Evolutionary conservation across 148 eudicot species (phyloP).

Genomic region (Fagopyrum esculentum): DNA sequence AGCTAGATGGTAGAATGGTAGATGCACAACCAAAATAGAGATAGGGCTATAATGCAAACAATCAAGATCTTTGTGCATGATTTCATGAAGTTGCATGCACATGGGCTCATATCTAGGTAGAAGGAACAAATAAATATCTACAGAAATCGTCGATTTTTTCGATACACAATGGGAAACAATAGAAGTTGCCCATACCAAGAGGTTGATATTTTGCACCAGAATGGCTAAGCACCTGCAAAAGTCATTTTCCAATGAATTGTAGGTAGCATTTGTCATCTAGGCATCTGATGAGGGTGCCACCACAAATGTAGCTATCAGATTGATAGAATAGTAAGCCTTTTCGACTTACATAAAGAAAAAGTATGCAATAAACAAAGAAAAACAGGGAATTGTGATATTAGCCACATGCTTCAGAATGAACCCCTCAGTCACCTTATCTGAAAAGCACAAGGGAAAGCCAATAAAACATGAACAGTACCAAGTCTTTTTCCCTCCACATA

Average conservation of each 20-base stretch:
- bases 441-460: background rate
- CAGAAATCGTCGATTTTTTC: background rate
- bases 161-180: background rate
- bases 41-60: background rate
- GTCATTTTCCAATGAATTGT: conserved; percentile 2
- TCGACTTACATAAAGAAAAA: background rate
- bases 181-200: background rate
- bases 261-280: background rate
- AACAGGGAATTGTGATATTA: background rate
- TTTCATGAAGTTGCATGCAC: background rate
- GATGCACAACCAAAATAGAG: background rate
- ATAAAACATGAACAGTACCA: background rate
- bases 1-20: background rate
- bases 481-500: conserved; percentile 4
- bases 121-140: background rate
- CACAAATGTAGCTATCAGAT: conserved; percentile 7
- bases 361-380: background rate
- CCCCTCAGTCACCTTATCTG: background rate
- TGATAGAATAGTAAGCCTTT: background rate
- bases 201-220: conserved; percentile 4
- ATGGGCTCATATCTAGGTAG: background rate
- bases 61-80: background rate
- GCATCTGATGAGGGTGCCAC: background rate
- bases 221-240: background rate
- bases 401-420: background rate